Conservation (phyloP, 2,329 filamentous ascomycete genomes). For the Alternaria sp. region DNA sequence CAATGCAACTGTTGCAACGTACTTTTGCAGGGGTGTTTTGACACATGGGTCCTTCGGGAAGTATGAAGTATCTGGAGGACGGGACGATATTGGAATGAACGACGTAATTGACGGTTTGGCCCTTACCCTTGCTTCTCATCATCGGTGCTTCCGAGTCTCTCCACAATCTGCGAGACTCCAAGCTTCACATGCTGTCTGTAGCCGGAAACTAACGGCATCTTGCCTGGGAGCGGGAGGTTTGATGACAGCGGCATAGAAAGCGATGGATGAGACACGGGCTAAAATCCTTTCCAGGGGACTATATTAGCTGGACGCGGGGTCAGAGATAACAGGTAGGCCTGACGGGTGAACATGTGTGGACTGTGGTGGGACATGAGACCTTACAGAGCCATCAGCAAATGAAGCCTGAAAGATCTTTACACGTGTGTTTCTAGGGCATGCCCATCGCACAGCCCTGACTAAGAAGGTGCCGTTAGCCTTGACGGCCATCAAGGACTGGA, state of each 20-base stretch:
- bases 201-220: constrained; percentile 13
- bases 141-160: constrained; percentile 12
- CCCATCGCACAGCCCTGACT: neutral
- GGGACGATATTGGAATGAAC: constrained; percentile 7
- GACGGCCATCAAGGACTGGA: neutral
- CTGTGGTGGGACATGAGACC: neutral
- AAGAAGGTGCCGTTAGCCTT: neutral
- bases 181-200: constrained; percentile 16
- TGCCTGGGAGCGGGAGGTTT: constrained; percentile 15
- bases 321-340: constrained; percentile 4
- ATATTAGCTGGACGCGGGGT: constrained; percentile 28
- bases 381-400: neutral
- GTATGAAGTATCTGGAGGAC: constrained; percentile 10
- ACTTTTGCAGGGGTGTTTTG: constrained; percentile 10
- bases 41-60: constrained; percentile 4
- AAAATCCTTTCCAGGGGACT: constrained; percentile 10
- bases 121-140: constrained; percentile 12
- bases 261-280: constrained; percentile 8
- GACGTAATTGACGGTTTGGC: neutral
- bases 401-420: neutral
- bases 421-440: neutral
- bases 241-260: constrained; percentile 13
- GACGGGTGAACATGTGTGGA: constrained; percentile 8
- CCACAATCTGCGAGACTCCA: constrained; percentile 1
- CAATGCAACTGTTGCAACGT: constrained; percentile 21